Evolutionary conservation across 2,329 filamentous ascomycete genomes (phyloP).

Genomic region (Pseudogymnoascus pannorum): DNA sequence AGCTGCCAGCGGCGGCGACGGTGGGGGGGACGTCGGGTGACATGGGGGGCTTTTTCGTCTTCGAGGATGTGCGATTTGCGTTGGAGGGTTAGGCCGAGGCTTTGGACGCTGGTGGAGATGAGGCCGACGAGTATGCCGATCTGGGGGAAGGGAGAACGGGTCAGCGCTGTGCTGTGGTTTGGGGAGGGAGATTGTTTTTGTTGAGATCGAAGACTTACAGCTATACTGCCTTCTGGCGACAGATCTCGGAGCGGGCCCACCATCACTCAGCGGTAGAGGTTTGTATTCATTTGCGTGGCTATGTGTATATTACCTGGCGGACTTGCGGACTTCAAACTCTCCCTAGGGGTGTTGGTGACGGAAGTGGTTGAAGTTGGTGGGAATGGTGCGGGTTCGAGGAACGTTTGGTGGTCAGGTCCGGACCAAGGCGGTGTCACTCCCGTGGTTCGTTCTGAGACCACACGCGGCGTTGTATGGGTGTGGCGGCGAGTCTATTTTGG

Average conservation of each 20-base stretch:
- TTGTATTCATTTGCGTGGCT: conserved; percentile 1
- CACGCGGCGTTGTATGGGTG: conserved; percentile 1
- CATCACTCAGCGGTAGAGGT: conserved; percentile 19
- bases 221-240: conserved; percentile 71
- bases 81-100: conserved; percentile 88
- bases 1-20: conserved; percentile 89
- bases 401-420: neutral
- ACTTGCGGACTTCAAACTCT: neutral
- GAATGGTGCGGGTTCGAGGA: neutral
- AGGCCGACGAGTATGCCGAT: conserved; percentile 90
- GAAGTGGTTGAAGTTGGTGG: neutral
- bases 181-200: neutral
- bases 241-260: conserved; percentile 71
- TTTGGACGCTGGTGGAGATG: conserved; percentile 89
- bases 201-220: conserved; percentile 43
- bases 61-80: conserved; percentile 97
- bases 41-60: conserved; percentile 70
- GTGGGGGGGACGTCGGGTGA: conserved; percentile 78
- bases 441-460: conserved; percentile 4
- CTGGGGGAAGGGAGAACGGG: conserved; percentile 38
- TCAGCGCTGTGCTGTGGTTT: conserved; percentile 16
- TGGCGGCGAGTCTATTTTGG: conserved; percentile 2
- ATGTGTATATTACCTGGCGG: neutral
- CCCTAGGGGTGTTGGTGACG: neutral
- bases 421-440: conserved; percentile 5